Base-by-base conservation (phyloP, 2,329 filamentous ascomycete species). In the Cordyceps tenuipes region DNA sequence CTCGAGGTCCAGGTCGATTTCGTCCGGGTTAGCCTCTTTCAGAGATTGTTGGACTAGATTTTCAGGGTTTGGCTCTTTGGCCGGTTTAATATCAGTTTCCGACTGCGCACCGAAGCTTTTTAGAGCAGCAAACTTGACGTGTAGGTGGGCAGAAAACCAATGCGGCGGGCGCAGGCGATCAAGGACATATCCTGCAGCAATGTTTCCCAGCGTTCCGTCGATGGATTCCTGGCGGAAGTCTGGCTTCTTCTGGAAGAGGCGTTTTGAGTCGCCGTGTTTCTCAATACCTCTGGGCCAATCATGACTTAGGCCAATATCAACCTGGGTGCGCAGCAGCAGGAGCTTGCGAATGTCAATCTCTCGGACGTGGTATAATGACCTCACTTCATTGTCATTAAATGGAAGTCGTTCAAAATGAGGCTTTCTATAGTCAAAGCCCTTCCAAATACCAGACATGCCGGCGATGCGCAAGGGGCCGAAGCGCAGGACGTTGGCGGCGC, bases 121-220 rank as follows among this genome's bases (percentile, higher is more conserved):
- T 63, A 84, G 71, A 0, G 92, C 94, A 0, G 87, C 74, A 70
- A 88, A 97, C 69, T 93, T 95, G 76, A 89, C 86, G 73, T 99
- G 94, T 75, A 97, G 74, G 73, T 99, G 94, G 3, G 92, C 94
- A 43, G 89, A 88, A 70, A 97, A 97, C 94, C 94, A 99, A 70
- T 91, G 88, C 0, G 82, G 80, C 10, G 94, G 94, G 57, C 91
- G 81, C 57, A 99, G 73, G 34, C 89, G 82, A 69, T 96, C 86
- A 73, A 97, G 82, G 21, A 96, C 86, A 65, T 88, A 84, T 68
- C 83, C 84, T 0, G 92, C 92, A 0, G 93, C 93, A 36, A 83
- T 76, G 66, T 84, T 97, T 0, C 94, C 94, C 23, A 99, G 76
- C 9, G 79, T 85, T 0, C 91, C 91, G 43, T 86, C 83, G 52